Conservation (phyloP, 495 filamentous ascomycete genomes). For the Lasiosphaeris hirsuta region DNA sequence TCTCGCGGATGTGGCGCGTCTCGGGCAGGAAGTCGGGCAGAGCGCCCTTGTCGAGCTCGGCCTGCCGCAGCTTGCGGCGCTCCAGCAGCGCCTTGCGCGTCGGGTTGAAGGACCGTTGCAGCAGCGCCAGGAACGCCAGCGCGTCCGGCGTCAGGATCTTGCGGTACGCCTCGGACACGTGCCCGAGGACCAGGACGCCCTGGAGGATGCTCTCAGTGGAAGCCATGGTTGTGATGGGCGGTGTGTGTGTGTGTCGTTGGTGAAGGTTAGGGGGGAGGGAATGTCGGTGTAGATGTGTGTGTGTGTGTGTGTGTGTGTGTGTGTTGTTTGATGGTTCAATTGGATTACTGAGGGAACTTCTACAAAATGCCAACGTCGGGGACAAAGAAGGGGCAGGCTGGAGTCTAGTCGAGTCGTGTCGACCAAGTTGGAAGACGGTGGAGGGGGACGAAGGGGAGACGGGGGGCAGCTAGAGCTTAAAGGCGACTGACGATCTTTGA, state of each 20-base stretch:
- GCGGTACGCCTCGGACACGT: conserved; percentile 70
- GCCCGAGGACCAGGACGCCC: conserved; percentile 81
- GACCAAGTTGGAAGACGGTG: neutral
- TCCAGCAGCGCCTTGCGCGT: conserved; percentile 88
- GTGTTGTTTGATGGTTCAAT: conserved; percentile 1
- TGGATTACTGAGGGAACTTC: neutral
- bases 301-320: neutral
- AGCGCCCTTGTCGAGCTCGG: conserved; percentile 86
- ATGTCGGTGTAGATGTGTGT: neutral
- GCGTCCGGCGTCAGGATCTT: conserved; percentile 92
- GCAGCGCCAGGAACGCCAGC: conserved; percentile 85
- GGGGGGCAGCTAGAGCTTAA: conserved; percentile 2
- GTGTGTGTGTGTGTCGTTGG: neutral
- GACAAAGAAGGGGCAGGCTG: neutral
- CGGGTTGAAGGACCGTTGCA: conserved; percentile 90
- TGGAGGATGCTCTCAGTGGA: conserved; percentile 72
- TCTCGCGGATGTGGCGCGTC: conserved; percentile 93
- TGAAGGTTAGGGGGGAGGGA: neutral
- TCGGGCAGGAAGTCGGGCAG: conserved; percentile 96
- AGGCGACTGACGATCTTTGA: neutral
- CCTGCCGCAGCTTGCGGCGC: conserved; percentile 81
- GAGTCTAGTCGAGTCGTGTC: neutral
- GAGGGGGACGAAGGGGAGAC: neutral
- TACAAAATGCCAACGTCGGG: neutral
- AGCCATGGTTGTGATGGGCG: conserved; percentile 54